Conservation (phyloP, 768 basidiomycete genomes). For the Hypholoma fasciculare region DNA sequence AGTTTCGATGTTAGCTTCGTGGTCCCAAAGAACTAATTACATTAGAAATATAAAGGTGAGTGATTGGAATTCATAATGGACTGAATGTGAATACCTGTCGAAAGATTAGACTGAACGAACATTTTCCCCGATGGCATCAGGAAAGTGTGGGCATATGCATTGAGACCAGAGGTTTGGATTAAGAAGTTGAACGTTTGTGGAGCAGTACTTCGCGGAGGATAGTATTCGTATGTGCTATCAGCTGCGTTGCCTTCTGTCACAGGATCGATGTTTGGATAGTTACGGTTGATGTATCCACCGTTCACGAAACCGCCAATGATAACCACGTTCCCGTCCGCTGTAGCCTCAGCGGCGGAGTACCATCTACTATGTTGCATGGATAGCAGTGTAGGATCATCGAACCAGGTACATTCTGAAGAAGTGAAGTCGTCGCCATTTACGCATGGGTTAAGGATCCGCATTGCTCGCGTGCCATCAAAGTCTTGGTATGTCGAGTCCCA, state of each 20-base stretch:
- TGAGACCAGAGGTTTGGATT: constrained; percentile 71
- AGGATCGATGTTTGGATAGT: constrained; percentile 70
- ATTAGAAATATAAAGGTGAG: not conserved
- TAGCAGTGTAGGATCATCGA: constrained; percentile 61
- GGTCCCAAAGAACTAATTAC: constrained; percentile 28
- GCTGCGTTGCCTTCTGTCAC: constrained; percentile 63
- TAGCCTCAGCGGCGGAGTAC: constrained; percentile 77
- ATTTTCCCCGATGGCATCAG: constrained; percentile 76
- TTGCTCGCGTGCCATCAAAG: constrained; percentile 76
- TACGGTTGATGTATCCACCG: constrained; percentile 80
- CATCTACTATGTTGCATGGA: constrained; percentile 71
- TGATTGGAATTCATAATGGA: constrained; percentile 2
- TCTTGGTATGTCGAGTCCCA: constrained; percentile 75
- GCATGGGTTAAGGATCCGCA: constrained; percentile 85
- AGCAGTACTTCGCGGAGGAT: constrained; percentile 53
- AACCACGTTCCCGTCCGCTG: constrained; percentile 74
- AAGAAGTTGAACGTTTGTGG: constrained; percentile 67
- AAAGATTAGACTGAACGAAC: constrained; percentile 82
- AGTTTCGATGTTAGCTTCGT: constrained; percentile 54
- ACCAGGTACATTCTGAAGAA: constrained; percentile 64
- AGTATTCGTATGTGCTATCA: constrained; percentile 85
- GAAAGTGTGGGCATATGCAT: constrained; percentile 74
- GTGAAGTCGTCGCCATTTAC: constrained; percentile 44
- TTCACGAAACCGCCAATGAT: constrained; percentile 81
- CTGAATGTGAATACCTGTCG: constrained; percentile 53